Percentiles rank a stretch among this genome's conserved stretches.
These are phyloP conservation scores for Geosiphon pyriformis DNA, from an alignment of 192 early-diverging fungal species.

Conservation along the genomic window DNA sequence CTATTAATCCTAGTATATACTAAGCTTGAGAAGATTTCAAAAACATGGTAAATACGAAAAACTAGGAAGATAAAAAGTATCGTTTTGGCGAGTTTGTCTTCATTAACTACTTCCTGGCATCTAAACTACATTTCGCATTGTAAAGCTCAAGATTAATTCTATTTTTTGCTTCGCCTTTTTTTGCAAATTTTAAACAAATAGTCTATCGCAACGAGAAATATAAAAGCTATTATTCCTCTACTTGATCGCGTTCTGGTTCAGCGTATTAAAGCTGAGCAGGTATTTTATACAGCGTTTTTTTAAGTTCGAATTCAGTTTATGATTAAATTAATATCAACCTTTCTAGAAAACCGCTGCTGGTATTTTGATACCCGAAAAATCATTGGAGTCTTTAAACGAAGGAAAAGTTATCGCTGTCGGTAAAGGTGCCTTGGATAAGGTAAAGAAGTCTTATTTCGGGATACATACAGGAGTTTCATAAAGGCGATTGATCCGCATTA, in stretches of 20 bases:
- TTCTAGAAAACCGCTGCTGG: constrained; percentile 89
- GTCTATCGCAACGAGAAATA: constrained; percentile 30
- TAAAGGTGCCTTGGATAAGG: constrained; percentile 80
- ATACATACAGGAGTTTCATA: too few relatives aligned
- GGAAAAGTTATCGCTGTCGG: constrained; percentile 92
- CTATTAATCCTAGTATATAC: too few relatives aligned
- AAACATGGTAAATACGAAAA: too few relatives aligned
- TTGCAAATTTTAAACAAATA: too few relatives aligned
- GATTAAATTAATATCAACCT: not conserved
- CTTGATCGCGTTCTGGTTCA: constrained; percentile 97
- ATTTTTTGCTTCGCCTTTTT: too few relatives aligned
- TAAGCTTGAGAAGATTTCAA: too few relatives aligned
- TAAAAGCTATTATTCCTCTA: constrained; percentile 91
- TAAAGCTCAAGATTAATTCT: too few relatives aligned
- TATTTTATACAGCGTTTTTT: constrained; percentile 27
- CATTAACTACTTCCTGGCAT: too few relatives aligned
- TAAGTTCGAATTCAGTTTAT: not conserved
- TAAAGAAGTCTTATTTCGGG: constrained; percentile 29
- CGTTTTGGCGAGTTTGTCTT: too few relatives aligned
- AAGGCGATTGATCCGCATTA: constrained; percentile 8
- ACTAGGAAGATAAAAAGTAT: too few relatives aligned
- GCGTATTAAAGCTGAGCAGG: constrained; percentile 89
- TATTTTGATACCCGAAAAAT: constrained; percentile 97
- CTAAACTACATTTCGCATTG: too few relatives aligned
- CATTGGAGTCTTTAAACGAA: constrained; percentile 96